Evolutionary conservation across 495 filamentous ascomycete species (phyloP).

Genomic region (Annulohypoxylon stygium): DNA sequence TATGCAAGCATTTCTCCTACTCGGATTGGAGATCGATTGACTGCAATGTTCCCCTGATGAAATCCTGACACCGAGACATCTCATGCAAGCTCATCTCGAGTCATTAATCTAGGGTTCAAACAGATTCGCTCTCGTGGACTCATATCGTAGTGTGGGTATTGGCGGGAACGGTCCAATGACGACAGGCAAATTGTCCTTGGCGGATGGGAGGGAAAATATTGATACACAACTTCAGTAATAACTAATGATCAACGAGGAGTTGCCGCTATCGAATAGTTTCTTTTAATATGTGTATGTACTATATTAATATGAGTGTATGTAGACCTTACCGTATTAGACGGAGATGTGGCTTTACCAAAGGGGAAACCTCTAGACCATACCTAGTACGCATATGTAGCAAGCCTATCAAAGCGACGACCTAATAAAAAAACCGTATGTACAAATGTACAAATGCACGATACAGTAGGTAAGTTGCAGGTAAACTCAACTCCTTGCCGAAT

Average conservation of each 20-base stretch:
- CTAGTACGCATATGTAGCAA: background rate
- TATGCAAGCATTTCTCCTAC: slow-evolving; percentile 38
- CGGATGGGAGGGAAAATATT: slow-evolving; percentile 17
- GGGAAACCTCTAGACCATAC: background rate
- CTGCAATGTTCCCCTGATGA: slow-evolving; percentile 40
- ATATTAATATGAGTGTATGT: background rate
- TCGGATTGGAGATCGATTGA: slow-evolving; percentile 34
- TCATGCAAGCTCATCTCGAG: slow-evolving; percentile 44
- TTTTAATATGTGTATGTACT: background rate
- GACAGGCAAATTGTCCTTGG: slow-evolving; percentile 21
- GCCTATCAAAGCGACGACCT: slow-evolving; percentile 6
- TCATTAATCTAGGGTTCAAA: slow-evolving; percentile 34
- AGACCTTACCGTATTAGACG: background rate
- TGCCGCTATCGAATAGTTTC: slow-evolving; percentile 23
- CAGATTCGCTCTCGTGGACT: slow-evolving; percentile 29
- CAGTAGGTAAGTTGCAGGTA: slow-evolving; percentile 26
- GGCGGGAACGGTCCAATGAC: slow-evolving; percentile 35
- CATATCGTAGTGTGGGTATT: slow-evolving; percentile 32
- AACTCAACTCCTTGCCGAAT: slow-evolving; percentile 24
- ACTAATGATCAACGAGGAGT: slow-evolving; percentile 17
- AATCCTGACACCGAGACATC: slow-evolving; percentile 48
- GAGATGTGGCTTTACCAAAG: slow-evolving; percentile 11
- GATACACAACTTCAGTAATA: slow-evolving; percentile 28
- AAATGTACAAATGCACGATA: background rate
- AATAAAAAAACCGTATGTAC: slow-evolving; percentile 7